Evolutionary conservation across 768 basidiomycete species (phyloP).

Genomic region (Boletus coccyginus): DNA sequence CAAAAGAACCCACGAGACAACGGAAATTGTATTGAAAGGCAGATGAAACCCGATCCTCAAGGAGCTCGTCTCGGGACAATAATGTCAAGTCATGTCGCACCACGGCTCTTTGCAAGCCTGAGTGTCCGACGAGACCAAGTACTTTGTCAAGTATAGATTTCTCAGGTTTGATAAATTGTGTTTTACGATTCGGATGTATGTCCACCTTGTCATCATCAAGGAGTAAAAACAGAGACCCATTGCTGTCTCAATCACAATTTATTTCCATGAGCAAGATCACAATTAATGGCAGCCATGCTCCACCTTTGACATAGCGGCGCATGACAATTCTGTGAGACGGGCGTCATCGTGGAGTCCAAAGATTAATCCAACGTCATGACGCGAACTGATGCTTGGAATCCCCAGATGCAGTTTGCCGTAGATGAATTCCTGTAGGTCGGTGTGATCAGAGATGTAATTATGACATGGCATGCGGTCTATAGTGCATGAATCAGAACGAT

Average conservation of each 20-base stretch:
- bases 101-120: background rate
- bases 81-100: too few species aligned
- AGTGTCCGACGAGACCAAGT: background rate
- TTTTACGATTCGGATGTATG: background rate
- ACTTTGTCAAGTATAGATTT: background rate
- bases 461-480: background rate
- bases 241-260: background rate
- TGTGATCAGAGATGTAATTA: background rate
- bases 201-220: background rate
- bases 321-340: background rate
- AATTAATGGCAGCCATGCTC: background rate
- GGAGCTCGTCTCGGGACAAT: too few species aligned
- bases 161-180: background rate
- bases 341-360: too few species aligned
- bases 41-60: too few species aligned
- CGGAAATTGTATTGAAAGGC: too few species aligned
- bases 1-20: too few species aligned
- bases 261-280: background rate
- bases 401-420: too few species aligned
- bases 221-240: background rate
- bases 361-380: too few species aligned
- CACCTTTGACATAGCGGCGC: background rate
- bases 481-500: background rate
- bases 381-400: too few species aligned
- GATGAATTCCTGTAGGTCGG: background rate